Conservation (phyloP, 1,284 basidiomycete genomes). For the Irpex rosettiformis region DNA sequence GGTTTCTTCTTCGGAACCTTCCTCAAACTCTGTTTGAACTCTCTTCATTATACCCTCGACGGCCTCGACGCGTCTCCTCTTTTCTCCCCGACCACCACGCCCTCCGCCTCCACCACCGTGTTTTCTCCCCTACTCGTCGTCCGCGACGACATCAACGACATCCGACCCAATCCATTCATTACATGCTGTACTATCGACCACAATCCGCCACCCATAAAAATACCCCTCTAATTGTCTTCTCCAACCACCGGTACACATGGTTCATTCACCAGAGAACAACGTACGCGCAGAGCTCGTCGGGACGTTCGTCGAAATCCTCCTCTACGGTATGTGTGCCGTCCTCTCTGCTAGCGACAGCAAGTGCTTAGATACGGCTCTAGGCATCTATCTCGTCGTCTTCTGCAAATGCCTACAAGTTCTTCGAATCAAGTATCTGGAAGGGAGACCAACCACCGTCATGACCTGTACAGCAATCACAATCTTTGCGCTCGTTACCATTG, state of each 20-base stretch:
- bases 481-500: conserved; percentile 10
- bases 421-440: conserved; percentile 5
- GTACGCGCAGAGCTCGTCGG: conserved; percentile 11
- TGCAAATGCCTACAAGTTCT: conserved; percentile 10
- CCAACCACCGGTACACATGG: no score
- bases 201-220: no score
- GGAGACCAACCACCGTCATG: conserved; percentile 5
- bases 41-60: not conserved
- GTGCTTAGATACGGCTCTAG: not conserved
- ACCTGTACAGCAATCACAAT: conserved; percentile 6
- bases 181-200: not conserved
- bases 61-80: not conserved
- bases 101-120: not conserved
- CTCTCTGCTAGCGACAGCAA: not conserved
- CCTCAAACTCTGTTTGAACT: not conserved
- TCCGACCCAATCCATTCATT: not conserved
- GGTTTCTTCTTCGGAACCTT: not conserved
- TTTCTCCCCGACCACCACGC: not conserved
- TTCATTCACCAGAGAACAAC: not conserved
- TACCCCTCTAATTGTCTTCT: no score
- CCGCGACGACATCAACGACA: not conserved
- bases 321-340: conserved; percentile 7
- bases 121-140: not conserved
- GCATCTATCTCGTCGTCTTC: conserved; percentile 11
- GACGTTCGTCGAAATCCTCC: conserved; percentile 8